phyloP scores from a whole-genome alignment of 345 rosid genomes.

The Pugionium dolabratum region DNA sequence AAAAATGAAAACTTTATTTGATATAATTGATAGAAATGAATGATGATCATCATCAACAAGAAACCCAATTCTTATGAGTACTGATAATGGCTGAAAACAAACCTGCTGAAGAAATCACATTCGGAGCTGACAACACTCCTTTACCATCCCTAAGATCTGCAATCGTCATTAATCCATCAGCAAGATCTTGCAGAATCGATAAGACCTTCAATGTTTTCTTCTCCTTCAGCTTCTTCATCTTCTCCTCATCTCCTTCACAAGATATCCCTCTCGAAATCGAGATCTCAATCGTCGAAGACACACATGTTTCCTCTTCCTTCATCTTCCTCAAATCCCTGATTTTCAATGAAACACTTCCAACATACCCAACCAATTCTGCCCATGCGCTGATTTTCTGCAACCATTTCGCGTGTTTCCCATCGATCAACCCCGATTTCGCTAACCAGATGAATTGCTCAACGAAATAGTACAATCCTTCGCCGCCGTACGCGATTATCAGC shows the following conservation, averaged over 20 bases:
- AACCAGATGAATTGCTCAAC: constrained; percentile 87
- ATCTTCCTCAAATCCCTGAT: constrained; percentile 70
- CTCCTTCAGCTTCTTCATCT: constrained; percentile 58
- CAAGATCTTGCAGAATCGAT: constrained; percentile 77
- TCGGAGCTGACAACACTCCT: constrained; percentile 60
- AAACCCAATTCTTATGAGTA: constrained; percentile 87
- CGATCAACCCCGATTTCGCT: constrained; percentile 80
- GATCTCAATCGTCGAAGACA: constrained; percentile 54
- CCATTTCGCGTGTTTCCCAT: constrained; percentile 47
- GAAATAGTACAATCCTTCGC: constrained; percentile 83
- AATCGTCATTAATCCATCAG: constrained; percentile 80
- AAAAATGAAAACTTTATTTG: constrained; percentile 20
- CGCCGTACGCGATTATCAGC: constrained; percentile 57
- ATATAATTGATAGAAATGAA: not conserved
- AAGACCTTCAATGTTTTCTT: constrained; percentile 73
- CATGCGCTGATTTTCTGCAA: constrained; percentile 74
- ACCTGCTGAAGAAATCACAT: constrained; percentile 65
- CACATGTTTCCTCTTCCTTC: constrained; percentile 51
- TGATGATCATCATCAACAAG: constrained; percentile 51
- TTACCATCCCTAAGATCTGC: constrained; percentile 75
- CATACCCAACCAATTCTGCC: constrained; percentile 74
- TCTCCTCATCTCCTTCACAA: constrained; percentile 49
- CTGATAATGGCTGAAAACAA: constrained; percentile 82
- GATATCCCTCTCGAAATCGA: constrained; percentile 53
- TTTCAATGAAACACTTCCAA: constrained; percentile 69